Evolutionary conservation across 495 filamentous ascomycete species (phyloP).

Genomic region (Margaritispora aquatica): DNA sequence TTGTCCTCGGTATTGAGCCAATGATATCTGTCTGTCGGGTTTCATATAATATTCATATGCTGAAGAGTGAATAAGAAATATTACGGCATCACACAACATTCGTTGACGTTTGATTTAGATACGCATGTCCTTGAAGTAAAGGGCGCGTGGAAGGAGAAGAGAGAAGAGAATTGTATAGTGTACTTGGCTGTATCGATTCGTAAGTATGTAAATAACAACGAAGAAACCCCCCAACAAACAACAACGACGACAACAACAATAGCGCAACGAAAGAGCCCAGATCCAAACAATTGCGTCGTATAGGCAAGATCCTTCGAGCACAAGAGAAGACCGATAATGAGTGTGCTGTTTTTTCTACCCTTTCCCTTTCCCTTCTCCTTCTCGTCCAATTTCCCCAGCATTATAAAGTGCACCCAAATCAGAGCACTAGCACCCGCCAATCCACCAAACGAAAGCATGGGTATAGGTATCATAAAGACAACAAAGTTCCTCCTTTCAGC

Average conservation of each 20-base stretch:
- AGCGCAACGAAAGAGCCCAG: background rate
- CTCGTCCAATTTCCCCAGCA: background rate
- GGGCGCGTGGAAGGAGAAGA: too few species aligned
- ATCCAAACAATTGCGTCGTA: too few species aligned
- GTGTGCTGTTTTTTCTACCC: background rate
- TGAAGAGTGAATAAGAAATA: too few species aligned
- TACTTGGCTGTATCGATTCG: background rate
- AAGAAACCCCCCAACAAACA: too few species aligned
- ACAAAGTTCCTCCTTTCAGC: background rate
- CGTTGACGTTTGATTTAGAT: too few species aligned
- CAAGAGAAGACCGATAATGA: too few species aligned
- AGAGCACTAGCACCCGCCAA: background rate
- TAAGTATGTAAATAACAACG: background rate
- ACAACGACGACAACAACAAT: background rate
- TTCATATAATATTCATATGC: too few species aligned
- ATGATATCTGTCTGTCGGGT: too few species aligned
- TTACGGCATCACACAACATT: background rate
- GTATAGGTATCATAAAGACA: constrained; percentile 1
- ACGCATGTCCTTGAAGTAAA: too few species aligned
- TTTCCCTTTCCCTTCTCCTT: background rate
- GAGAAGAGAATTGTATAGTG: background rate
- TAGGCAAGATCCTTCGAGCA: too few species aligned
- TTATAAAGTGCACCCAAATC: background rate
- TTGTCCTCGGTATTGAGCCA: too few species aligned
- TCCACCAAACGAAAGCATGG: background rate